phyloP scores from a whole-genome alignment of 2,329 filamentous ascomycete genomes.

The Byssochlamys sp. region DNA sequence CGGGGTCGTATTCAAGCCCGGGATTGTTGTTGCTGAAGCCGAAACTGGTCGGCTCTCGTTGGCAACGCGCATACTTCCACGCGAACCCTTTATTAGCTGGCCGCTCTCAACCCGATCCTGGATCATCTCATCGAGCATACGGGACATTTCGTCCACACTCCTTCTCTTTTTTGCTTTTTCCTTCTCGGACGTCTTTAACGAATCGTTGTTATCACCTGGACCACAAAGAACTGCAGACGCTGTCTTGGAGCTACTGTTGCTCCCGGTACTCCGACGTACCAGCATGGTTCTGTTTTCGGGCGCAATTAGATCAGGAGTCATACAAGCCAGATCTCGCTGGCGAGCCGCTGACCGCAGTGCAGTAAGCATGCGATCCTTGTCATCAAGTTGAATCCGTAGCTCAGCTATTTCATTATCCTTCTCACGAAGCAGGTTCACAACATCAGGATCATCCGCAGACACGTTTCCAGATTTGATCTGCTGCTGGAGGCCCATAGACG shows the following conservation, averaged over 20 bases:
- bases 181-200: constrained; percentile 24
- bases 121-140: constrained; percentile 93
- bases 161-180: constrained; percentile 46
- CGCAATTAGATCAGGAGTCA: constrained; percentile 29
- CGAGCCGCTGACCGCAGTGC: constrained; percentile 77
- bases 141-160: constrained; percentile 85
- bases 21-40: constrained; percentile 15
- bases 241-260: constrained; percentile 19
- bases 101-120: constrained; percentile 73
- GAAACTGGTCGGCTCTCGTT: constrained; percentile 30
- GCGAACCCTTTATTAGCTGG: constrained; percentile 55
- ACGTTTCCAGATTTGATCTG: constrained; percentile 51
- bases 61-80: constrained; percentile 57
- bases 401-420: constrained; percentile 90
- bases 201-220: constrained; percentile 18
- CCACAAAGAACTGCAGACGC: constrained; percentile 10
- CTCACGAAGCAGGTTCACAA: constrained; percentile 64
- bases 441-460: constrained; percentile 69
- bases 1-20: constrained; percentile 17
- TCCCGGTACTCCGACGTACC: constrained; percentile 20
- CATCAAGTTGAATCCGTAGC: constrained; percentile 76
- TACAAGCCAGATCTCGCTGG: constrained; percentile 72
- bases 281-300: constrained; percentile 21
- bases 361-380: constrained; percentile 87
- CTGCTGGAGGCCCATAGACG: constrained; percentile 63